Percentiles rank a stretch among this genome's conserved stretches.
Conservation (phyloP, 2,329 filamentous ascomycete species). For the Bisporella sp. region DNA sequence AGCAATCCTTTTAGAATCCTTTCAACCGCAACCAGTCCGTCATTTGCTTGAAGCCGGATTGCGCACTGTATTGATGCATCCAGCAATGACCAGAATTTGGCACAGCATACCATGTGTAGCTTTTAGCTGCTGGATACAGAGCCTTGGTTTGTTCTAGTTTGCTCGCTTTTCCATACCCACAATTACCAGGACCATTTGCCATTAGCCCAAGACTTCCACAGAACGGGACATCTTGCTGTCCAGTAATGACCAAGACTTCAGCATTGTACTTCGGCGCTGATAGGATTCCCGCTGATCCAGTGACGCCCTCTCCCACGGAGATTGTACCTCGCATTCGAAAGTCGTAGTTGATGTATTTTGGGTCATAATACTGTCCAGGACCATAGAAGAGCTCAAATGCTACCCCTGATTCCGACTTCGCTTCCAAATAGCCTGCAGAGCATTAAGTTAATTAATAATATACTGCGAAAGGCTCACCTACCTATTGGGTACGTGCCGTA, state of each 20-base stretch:
- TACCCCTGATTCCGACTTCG: neutral
- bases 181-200: conserved; percentile 3
- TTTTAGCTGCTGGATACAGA: conserved; percentile 1
- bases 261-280: conserved; percentile 3
- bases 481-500: neutral
- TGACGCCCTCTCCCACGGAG: conserved; percentile 13
- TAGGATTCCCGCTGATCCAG: neutral
- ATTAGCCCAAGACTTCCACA: conserved; percentile 7
- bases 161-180: conserved; percentile 2
- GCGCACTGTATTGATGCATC: conserved; percentile 9
- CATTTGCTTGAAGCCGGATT: conserved; percentile 6
- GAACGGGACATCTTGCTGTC: conserved; percentile 7
- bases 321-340: conserved; percentile 10
- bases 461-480: no score
- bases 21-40: conserved; percentile 8
- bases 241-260: conserved; percentile 12
- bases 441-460: neutral
- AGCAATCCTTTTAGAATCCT: conserved; percentile 5
- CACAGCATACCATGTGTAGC: conserved; percentile 6
- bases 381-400: conserved; percentile 6
- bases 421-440: conserved; percentile 9
- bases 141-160: conserved; percentile 6
- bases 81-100: conserved; percentile 12
- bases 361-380: conserved; percentile 2
- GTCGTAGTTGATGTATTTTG: conserved; percentile 5